Base-by-base conservation (phyloP, 2,329 filamentous ascomycete genomes). In the Alternaria atra region DNA sequence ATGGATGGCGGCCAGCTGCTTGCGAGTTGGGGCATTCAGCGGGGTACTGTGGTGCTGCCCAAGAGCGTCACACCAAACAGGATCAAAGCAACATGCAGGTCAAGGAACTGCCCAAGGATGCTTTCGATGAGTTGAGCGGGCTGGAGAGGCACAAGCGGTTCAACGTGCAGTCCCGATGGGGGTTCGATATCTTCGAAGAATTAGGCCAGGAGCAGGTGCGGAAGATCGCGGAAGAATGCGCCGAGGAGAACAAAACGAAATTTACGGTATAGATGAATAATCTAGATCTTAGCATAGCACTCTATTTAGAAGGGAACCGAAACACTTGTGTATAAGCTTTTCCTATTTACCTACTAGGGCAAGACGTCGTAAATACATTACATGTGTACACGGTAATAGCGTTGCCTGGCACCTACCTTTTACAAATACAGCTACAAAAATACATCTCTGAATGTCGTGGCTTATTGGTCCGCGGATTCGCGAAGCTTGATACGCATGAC, bases 41-140 rank as follows among this genome's bases (percentile, higher is more conserved):
- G 92, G 76, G 91, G 90, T 60, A 92, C 90, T 83, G 90, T 88
- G 64, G 91, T 96, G 51, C 91, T 96, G 71, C 92, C 92, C 67
- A 96, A 96, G 85, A 91, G 87, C 52, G 90, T 93, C 56, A 93
- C 87, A 65, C 85, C 88, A 66, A 83, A 83, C 55, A 86, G 92
- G 37, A 93, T 96, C 73, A 84, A 90, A 86, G 82, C 64, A 95
- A 96, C 83, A 90, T 88, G 69, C 86, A 90, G 74, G 65, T 72
- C 15, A 87, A 92, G 86, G 82, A 86, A 55, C 80, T 95, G 76
- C 89, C 86, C 3, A 84, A 85, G 7, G 90, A 91, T 44, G 91
- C 94, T 80, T 79, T 94, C 47, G 82, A 85, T 64, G 83, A 86
- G 79, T 82, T 95, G 43, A 88, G 87, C 69, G 61, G 46, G 1